These are phyloP conservation scores for Sclerotinia subarctica DNA, from an alignment of 2,329 filamentous ascomycete species.

Conservation along the genomic window DNA sequence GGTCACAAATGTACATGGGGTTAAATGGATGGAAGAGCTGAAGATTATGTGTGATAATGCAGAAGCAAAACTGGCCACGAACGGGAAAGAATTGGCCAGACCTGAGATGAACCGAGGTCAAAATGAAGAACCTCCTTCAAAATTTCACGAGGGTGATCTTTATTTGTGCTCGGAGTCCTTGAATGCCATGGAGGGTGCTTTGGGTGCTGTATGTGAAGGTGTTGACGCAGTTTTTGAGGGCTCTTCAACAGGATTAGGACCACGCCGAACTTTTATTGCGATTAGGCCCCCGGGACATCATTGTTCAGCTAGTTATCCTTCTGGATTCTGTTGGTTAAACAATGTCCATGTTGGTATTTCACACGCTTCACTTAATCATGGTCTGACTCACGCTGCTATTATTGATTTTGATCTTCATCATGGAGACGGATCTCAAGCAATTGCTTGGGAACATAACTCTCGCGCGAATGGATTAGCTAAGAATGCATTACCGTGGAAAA, in stretches of 20 bases:
- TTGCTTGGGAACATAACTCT: conserved; percentile 86
- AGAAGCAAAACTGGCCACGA: conserved; percentile 71
- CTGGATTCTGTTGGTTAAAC: conserved; percentile 98
- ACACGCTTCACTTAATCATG: conserved; percentile 79
- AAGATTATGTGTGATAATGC: conserved; percentile 80
- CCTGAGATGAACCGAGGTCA: conserved; percentile 57
- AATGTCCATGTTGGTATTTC: conserved; percentile 97
- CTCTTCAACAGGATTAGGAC: conserved; percentile 46
- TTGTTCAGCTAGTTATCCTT: conserved; percentile 84
- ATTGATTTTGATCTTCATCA: conserved; percentile 67
- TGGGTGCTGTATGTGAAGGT: conserved; percentile 91
- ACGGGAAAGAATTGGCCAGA: conserved; percentile 73
- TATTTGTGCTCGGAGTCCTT: conserved; percentile 87
- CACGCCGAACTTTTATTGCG: conserved; percentile 81
- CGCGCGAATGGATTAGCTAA: conserved; percentile 62
- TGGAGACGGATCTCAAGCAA: conserved; percentile 91
- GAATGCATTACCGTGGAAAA: conserved; percentile 73
- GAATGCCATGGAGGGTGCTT: conserved; percentile 81
- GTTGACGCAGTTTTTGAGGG: conserved; percentile 77
- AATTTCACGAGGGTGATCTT: conserved; percentile 82
- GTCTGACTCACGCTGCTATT: conserved; percentile 88
- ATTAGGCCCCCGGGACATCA: conserved; percentile 94
- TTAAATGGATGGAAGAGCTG: conserved; percentile 90
- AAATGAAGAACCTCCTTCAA: conserved; percentile 44
- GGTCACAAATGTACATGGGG: conserved; percentile 88